phyloP scores from a whole-genome alignment of 345 rosid genomes.

The Litchi chinensis region DNA sequence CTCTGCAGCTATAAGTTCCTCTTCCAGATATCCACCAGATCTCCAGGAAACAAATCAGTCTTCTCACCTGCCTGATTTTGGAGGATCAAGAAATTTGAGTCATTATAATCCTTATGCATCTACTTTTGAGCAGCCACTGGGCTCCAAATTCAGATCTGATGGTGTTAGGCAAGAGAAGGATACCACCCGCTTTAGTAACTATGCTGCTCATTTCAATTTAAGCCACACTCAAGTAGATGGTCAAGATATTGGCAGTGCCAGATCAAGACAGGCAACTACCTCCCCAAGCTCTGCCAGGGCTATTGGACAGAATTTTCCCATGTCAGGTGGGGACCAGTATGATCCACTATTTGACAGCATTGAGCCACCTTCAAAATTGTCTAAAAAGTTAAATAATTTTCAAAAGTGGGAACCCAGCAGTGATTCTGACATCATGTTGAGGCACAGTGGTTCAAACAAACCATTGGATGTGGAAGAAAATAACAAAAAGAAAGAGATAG shows the following conservation, averaged over 20 bases:
- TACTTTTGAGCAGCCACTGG: constrained; percentile 47
- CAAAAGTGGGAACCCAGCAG: constrained; percentile 46
- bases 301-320: constrained; percentile 32
- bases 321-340: constrained; percentile 59
- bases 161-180: constrained; percentile 38
- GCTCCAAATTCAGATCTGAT: constrained; percentile 41
- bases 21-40: constrained; percentile 35
- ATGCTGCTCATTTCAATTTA: constrained; percentile 30
- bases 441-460: constrained; percentile 48
- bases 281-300: constrained; percentile 46
- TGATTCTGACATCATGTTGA: constrained; percentile 41
- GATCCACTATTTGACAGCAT: constrained; percentile 89
- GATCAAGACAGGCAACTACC: constrained; percentile 45
- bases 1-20: constrained; percentile 26
- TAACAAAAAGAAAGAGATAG: constrained; percentile 43
- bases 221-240: constrained; percentile 36
- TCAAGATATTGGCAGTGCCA: constrained; percentile 31
- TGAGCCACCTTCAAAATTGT: constrained; percentile 55
- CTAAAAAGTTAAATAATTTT: constrained; percentile 38
- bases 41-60: constrained; percentile 31
- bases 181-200: constrained; percentile 21
- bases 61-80: constrained; percentile 26
- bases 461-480: constrained; percentile 65
- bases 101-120: constrained; percentile 47
- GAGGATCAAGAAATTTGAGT: constrained; percentile 35